A percentile compares a stretch with the other conserved stretches of the same genome.
These are phyloP conservation scores for Leptographium radiaticola DNA, from an alignment of 2,329 filamentous ascomycete species.

Conservation along the genomic window DNA sequence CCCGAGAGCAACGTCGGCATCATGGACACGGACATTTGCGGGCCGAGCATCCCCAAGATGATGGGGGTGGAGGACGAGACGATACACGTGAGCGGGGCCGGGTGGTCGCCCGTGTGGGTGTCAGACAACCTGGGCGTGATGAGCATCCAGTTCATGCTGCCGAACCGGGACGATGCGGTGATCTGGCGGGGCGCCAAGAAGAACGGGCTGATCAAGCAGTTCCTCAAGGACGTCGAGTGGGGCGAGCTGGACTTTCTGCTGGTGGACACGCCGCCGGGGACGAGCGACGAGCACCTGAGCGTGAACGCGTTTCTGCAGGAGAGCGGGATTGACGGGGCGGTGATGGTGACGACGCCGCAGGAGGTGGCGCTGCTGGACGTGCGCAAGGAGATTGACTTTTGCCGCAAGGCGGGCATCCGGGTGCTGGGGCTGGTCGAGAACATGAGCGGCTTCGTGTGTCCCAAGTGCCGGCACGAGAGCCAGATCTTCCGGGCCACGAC, in stretches of 20 bases:
- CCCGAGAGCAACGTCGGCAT: conserved; percentile 71
- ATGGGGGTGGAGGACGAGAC: conserved; percentile 92
- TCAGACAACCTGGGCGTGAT: conserved; percentile 89
- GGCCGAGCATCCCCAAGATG: conserved; percentile 95
- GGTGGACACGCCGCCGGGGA: conserved; percentile 91
- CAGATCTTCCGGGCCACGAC: conserved; percentile 89
- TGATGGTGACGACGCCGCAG: conserved; percentile 89
- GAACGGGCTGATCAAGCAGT: conserved; percentile 96
- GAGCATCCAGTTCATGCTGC: conserved; percentile 97
- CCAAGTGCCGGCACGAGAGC: conserved; percentile 68
- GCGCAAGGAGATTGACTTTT: conserved; percentile 95
- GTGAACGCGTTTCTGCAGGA: conserved; percentile 88
- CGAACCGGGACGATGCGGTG: conserved; percentile 82
- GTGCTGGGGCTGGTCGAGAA: conserved; percentile 91
- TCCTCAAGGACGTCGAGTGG: conserved; percentile 96
- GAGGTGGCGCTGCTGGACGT: conserved; percentile 89
- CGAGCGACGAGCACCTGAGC: conserved; percentile 86
- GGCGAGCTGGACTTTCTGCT: conserved; percentile 86
- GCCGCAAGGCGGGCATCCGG: conserved; percentile 79
- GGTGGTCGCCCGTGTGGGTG: conserved; percentile 94
- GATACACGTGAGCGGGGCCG: conserved; percentile 76
- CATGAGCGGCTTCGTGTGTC: conserved; percentile 95
- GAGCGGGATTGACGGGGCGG: conserved; percentile 82
- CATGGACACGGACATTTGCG: conserved; percentile 98
- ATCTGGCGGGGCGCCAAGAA: conserved; percentile 99